phyloP scores from a whole-genome alignment of 2,329 filamentous ascomycete genomes.

The Colletotrichum gloeosporioides region DNA sequence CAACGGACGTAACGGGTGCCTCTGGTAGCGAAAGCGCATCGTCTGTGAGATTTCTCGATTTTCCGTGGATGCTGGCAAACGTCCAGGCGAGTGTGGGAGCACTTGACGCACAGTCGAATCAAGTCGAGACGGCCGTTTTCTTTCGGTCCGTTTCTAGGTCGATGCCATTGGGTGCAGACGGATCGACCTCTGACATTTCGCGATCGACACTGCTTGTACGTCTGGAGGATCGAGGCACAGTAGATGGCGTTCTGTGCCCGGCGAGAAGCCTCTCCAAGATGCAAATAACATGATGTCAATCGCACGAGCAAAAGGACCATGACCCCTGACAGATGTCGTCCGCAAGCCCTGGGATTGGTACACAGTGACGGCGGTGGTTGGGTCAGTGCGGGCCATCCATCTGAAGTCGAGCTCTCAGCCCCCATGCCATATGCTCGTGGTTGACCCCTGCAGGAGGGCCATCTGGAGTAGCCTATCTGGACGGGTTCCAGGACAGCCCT shows the following conservation, averaged over 20 bases:
- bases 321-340: background rate
- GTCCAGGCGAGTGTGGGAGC: background rate
- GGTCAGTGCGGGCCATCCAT: background rate
- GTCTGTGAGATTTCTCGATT: background rate
- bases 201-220: background rate
- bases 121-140: background rate
- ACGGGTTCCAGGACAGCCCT: conserved; percentile 2
- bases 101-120: background rate
- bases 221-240: background rate
- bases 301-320: background rate
- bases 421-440: background rate
- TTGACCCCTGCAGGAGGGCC: conserved; percentile 3
- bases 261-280: background rate
- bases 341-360: background rate
- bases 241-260: background rate
- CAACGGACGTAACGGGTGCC: background rate
- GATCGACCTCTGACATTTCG: background rate
- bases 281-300: background rate
- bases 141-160: background rate
- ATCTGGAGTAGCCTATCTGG: conserved; percentile 1
- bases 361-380: background rate
- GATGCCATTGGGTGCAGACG: background rate
- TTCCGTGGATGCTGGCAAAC: background rate
- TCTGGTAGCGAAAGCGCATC: background rate
- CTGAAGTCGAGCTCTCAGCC: background rate